phyloP scores from a whole-genome alignment of 345 rosid genomes.

The Xanthoceras sorbifolium region DNA sequence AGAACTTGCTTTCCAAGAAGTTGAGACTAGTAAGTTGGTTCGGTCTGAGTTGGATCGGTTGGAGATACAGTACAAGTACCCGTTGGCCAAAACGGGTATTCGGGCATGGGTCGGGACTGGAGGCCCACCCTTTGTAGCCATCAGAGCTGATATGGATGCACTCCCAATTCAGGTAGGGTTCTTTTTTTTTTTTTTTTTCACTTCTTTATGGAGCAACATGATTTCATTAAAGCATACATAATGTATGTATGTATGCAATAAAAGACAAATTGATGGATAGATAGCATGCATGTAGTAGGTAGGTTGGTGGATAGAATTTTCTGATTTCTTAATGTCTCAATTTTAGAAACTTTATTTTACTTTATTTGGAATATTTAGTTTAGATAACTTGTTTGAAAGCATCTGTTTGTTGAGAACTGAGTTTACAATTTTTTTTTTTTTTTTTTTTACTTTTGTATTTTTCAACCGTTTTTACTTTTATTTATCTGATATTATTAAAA shows the following conservation, averaged over 20 bases:
- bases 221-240: not conserved
- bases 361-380: not conserved
- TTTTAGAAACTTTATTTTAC: not conserved
- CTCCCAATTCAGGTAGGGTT: constrained; percentile 64
- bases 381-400: too few species aligned
- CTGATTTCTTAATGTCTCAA: not conserved
- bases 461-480: not conserved
- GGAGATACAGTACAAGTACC: constrained; percentile 52
- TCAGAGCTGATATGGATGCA: constrained; percentile 89
- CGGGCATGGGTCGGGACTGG: constrained; percentile 80
- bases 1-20: constrained; percentile 74
- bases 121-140: constrained; percentile 69
- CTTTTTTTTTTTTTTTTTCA: not conserved
- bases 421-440: too few species aligned
- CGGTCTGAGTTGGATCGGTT: constrained; percentile 56
- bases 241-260: not conserved
- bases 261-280: too few species aligned
- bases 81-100: constrained; percentile 73
- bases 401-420: too few species aligned
- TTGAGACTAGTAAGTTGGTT: constrained; percentile 60
- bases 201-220: not conserved
- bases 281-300: not conserved
- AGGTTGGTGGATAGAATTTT: not conserved
- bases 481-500: too few species aligned
- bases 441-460: too few species aligned